Evolutionary conservation across 2,329 filamentous ascomycete species (phyloP).

Genomic region (Nannizzia gypsea): DNA sequence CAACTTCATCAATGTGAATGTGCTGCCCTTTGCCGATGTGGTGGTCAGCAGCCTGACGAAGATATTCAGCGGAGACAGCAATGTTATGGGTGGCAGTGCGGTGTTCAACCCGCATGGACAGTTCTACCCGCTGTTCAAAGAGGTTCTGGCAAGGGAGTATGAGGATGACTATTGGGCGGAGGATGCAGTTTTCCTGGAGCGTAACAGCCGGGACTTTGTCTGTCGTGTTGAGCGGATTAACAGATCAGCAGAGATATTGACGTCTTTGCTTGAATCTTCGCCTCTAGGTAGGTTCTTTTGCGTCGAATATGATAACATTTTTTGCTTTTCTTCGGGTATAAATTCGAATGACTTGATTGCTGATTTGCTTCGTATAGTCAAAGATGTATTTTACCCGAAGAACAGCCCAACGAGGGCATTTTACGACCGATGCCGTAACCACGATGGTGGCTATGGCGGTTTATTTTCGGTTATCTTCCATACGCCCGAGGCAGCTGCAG

Average conservation of each 20-base stretch:
- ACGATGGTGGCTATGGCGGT: constrained; percentile 75
- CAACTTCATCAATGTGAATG: constrained; percentile 91
- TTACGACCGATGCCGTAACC: constrained; percentile 68
- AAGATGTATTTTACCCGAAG: constrained; percentile 78
- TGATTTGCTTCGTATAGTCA: constrained; percentile 41
- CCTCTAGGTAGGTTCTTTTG: constrained; percentile 33
- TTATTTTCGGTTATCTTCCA: constrained; percentile 76
- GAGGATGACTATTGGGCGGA: constrained; percentile 92
- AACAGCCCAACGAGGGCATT: constrained; percentile 54
- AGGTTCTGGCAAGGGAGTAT: constrained; percentile 52
- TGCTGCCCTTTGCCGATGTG: constrained; percentile 77
- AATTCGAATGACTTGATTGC: neutral
- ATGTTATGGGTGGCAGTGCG: constrained; percentile 85
- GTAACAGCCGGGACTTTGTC: constrained; percentile 88
- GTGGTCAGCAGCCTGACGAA: constrained; percentile 94
- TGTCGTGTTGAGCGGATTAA: constrained; percentile 76
- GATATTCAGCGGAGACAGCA: constrained; percentile 92
- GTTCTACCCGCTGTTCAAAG: constrained; percentile 60
- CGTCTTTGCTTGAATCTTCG: constrained; percentile 53
- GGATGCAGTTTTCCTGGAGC: constrained; percentile 87
- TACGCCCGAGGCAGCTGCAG: constrained; percentile 54
- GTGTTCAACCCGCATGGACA: constrained; percentile 55
- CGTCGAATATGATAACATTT: neutral
- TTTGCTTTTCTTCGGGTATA: no score
- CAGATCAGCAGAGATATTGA: constrained; percentile 70